phyloP scores from a whole-genome alignment of 768 basidiomycete genomes.

The Lactarius tabidus region DNA sequence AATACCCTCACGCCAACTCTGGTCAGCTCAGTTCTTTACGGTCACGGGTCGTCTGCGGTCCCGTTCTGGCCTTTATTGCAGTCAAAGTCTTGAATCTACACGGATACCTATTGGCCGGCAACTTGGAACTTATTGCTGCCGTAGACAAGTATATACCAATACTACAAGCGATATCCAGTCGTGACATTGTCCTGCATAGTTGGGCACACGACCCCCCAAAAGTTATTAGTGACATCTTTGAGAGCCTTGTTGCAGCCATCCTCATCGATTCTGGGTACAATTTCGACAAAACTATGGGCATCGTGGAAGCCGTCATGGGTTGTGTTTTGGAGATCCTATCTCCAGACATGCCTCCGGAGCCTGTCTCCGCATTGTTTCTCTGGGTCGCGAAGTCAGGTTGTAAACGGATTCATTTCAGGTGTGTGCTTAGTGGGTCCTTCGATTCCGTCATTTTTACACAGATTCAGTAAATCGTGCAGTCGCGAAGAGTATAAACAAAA shows the following conservation, averaged over 20 bases:
- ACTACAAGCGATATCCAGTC: constrained; percentile 50
- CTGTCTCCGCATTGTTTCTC: constrained; percentile 64
- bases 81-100: constrained; percentile 65
- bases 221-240: constrained; percentile 77
- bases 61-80: constrained; percentile 65
- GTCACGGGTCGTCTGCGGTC: constrained; percentile 66
- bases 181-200: constrained; percentile 60
- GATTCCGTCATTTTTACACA: constrained; percentile 28
- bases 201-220: constrained; percentile 90
- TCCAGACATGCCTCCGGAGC: constrained; percentile 61
- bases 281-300: constrained; percentile 58
- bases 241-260: constrained; percentile 80
- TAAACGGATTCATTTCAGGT: constrained; percentile 44
- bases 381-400: constrained; percentile 64
- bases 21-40: constrained; percentile 72
- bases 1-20: constrained; percentile 68
- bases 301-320: constrained; percentile 61
- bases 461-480: constrained; percentile 42
- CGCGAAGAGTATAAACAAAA: constrained; percentile 41
- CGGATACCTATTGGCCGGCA: constrained; percentile 65
- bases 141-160: constrained; percentile 59
- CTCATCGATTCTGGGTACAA: constrained; percentile 76
- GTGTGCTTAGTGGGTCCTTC: constrained; percentile 27
- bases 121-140: constrained; percentile 59
- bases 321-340: constrained; percentile 60